Conservation (phyloP, 306 rosid genomes). For the Begonia fuchsioides region DNA sequence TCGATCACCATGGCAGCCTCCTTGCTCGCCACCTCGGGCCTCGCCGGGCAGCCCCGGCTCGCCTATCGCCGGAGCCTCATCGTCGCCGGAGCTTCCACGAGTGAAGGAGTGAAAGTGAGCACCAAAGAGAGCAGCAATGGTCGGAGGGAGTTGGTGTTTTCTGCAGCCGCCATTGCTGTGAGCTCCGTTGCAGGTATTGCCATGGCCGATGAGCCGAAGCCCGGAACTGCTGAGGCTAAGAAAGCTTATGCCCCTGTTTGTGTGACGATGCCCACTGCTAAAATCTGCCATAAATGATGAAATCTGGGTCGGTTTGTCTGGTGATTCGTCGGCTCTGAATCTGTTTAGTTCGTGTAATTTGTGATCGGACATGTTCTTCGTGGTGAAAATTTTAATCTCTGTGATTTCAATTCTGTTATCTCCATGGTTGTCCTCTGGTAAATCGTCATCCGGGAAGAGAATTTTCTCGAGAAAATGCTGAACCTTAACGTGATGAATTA, state of each 20-base stretch:
- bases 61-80: no score
- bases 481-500: no score
- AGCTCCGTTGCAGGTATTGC: constrained; percentile 22
- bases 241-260: constrained; percentile 32
- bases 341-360: no score
- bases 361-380: no score
- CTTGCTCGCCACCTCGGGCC: neutral
- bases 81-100: neutral
- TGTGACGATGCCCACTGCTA: constrained; percentile 40
- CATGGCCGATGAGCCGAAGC: constrained; percentile 24
- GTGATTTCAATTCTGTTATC: no score
- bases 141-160: constrained; percentile 27
- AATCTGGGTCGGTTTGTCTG: no score
- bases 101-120: constrained; percentile 14
- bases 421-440: no score
- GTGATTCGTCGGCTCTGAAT: no score
- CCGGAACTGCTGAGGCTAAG: constrained; percentile 28
- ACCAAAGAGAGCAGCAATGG: constrained; percentile 17
- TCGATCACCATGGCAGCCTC: neutral
- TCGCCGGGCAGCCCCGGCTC: neutral
- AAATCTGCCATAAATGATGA: constrained; percentile 25
- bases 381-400: no score
- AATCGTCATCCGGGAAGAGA: no score
- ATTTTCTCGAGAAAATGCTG: no score
- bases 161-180: constrained; percentile 22